phyloP scores from a whole-genome alignment of 495 filamentous ascomycete genomes.

The Talaromyces adpressus region DNA sequence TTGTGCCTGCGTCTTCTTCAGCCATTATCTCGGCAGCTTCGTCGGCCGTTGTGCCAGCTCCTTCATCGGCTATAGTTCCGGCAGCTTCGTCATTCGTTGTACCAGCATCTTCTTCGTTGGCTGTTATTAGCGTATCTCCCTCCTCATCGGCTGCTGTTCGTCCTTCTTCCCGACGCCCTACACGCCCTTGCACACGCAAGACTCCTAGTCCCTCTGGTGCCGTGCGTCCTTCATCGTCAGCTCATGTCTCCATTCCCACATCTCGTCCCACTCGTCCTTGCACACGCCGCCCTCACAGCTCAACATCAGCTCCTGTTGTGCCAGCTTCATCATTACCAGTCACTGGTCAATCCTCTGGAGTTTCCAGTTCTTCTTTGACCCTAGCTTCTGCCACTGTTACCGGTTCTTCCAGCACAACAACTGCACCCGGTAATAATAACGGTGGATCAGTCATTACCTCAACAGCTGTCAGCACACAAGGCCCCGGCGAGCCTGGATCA shows the following conservation, averaged over 20 bases:
- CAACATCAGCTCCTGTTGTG: background rate
- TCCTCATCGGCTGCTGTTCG: background rate
- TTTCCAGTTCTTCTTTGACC: background rate
- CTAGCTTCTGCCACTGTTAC: too few species aligned
- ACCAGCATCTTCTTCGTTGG: background rate
- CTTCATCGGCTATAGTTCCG: background rate
- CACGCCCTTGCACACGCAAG: background rate
- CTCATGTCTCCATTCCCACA: background rate
- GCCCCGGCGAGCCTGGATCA: background rate
- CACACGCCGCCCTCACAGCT: background rate
- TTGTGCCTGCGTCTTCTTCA: slow-evolving; percentile 2
- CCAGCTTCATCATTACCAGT: background rate
- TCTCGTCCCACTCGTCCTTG: background rate
- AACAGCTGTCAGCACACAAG: slow-evolving; percentile 6
- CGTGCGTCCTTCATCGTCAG: background rate
- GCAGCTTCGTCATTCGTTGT: background rate
- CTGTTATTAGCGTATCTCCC: background rate
- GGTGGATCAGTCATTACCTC: slow-evolving; percentile 10
- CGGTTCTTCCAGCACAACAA: background rate
- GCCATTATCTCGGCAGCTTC: background rate
- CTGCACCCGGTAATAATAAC: background rate
- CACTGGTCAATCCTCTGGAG: background rate
- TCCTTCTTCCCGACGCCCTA: background rate
- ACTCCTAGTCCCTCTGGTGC: background rate
- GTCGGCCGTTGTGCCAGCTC: background rate